A percentile compares a stretch with the other conserved stretches of the same genome.
Conservation (phyloP, 1,139 yeast genomes). For the Diutina sp. region DNA sequence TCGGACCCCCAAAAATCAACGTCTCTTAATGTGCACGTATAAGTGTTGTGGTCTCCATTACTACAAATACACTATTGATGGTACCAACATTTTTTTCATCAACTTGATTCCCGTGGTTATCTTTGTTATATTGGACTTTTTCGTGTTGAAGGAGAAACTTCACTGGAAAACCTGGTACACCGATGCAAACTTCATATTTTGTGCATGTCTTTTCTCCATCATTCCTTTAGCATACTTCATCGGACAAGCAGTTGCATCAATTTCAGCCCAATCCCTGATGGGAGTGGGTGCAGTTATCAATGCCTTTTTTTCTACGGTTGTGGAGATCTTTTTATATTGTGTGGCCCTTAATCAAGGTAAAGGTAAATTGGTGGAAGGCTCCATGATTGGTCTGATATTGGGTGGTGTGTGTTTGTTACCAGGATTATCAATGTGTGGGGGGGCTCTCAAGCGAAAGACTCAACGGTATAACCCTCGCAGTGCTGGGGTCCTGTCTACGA, state of each 20-base stretch:
- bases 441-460: constrained; percentile 82
- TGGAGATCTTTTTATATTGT: constrained; percentile 83
- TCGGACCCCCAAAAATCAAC: constrained; percentile 19
- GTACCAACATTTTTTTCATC: constrained; percentile 86
- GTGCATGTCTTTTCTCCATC: constrained; percentile 69
- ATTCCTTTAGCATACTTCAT: constrained; percentile 92
- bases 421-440: constrained; percentile 95
- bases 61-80: constrained; percentile 91
- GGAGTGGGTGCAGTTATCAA: constrained; percentile 98
- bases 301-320: constrained; percentile 93
- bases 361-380: constrained; percentile 89
- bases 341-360: constrained; percentile 82
- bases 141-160: constrained; percentile 40
- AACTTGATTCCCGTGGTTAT: constrained; percentile 70
- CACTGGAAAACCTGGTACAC: constrained; percentile 41
- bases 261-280: constrained; percentile 97
- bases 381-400: constrained; percentile 88
- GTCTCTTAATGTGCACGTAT: constrained; percentile 66
- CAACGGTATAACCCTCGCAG: constrained; percentile 92
- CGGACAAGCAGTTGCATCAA: constrained; percentile 98
- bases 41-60: constrained; percentile 87
- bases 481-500: constrained; percentile 95
- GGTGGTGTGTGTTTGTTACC: constrained; percentile 90
- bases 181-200: constrained; percentile 50
- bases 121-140: constrained; percentile 75